Conservation (phyloP, 2,329 filamentous ascomycete genomes). For the Colletotrichum camelliae region DNA sequence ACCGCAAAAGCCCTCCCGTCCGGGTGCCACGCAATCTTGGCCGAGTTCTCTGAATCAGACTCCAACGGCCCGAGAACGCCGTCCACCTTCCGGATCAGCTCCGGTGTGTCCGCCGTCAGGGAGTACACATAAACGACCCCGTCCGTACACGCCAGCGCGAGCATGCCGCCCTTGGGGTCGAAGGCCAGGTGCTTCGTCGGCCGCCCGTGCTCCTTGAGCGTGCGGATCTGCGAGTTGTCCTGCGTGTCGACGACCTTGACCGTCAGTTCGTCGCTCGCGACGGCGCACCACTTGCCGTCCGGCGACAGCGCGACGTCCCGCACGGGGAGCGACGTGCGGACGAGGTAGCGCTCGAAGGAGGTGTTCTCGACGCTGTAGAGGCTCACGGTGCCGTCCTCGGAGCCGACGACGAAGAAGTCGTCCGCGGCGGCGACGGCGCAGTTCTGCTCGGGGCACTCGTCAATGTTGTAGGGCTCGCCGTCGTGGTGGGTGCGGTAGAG, state of each 20-base stretch:
- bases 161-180: slow-evolving; percentile 76
- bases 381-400: slow-evolving; percentile 95
- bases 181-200: slow-evolving; percentile 93
- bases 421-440: slow-evolving; percentile 76
- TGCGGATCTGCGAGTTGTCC: slow-evolving; percentile 78
- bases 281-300: slow-evolving; percentile 86
- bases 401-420: slow-evolving; percentile 85
- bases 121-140: slow-evolving; percentile 92
- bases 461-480: slow-evolving; percentile 90
- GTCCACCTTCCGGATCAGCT: slow-evolving; percentile 83
- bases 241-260: slow-evolving; percentile 87
- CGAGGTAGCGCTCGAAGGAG: slow-evolving; percentile 79
- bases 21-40: slow-evolving; percentile 86
- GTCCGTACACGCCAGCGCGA: slow-evolving; percentile 86
- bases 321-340: slow-evolving; percentile 84
- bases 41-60: slow-evolving; percentile 76
- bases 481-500: slow-evolving; percentile 91
- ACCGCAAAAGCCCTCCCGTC: slow-evolving; percentile 91
- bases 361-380: slow-evolving; percentile 82
- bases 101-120: slow-evolving; percentile 76
- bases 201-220: slow-evolving; percentile 82
- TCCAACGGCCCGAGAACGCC: slow-evolving; percentile 84
- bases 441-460: slow-evolving; percentile 89
- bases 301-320: slow-evolving; percentile 84
- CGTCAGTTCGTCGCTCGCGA: slow-evolving; percentile 94